Evolutionary conservation across 345 rosid genomes (phyloP).

Genomic region (Citrus hindsii): DNA sequence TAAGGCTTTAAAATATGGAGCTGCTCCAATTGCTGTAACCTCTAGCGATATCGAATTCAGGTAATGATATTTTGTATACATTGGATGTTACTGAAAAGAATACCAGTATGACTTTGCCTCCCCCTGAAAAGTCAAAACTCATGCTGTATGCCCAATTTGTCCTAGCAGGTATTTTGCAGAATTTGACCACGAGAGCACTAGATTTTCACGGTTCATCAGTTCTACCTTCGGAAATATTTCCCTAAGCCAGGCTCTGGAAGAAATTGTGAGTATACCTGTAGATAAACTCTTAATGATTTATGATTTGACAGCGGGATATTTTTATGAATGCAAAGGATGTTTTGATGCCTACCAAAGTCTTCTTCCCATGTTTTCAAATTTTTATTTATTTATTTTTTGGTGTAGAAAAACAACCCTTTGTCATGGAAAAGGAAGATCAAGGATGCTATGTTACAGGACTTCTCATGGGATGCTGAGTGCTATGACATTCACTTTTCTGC

Average conservation of each 20-base stretch:
- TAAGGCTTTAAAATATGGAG: constrained; percentile 72
- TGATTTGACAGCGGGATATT: neutral
- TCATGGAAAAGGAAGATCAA: constrained; percentile 44
- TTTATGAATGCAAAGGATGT: neutral
- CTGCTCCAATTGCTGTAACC: constrained; percentile 47
- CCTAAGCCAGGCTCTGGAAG: constrained; percentile 51
- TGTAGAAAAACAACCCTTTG: constrained; percentile 41
- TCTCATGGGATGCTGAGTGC: constrained; percentile 64
- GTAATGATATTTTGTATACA: constrained; percentile 25
- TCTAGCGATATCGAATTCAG: constrained; percentile 29
- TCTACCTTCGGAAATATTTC: constrained; percentile 48
- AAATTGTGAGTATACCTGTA: constrained; percentile 46
- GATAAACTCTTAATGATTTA: neutral
- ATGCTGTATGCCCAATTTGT: neutral
- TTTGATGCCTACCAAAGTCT: neutral
- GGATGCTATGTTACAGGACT: constrained; percentile 61
- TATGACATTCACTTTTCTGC: constrained; percentile 61
- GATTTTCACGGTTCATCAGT: constrained; percentile 35
- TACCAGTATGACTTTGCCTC: neutral
- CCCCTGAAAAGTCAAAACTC: neutral
- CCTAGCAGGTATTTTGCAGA: constrained; percentile 32
- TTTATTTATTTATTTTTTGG: neutral
- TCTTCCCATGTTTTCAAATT: neutral
- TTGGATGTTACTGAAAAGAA: neutral
- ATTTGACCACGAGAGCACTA: constrained; percentile 28